Evolutionary conservation across 2,329 filamentous ascomycete genomes (phyloP).

Genomic region (Sarocladiaceae sp.): DNA sequence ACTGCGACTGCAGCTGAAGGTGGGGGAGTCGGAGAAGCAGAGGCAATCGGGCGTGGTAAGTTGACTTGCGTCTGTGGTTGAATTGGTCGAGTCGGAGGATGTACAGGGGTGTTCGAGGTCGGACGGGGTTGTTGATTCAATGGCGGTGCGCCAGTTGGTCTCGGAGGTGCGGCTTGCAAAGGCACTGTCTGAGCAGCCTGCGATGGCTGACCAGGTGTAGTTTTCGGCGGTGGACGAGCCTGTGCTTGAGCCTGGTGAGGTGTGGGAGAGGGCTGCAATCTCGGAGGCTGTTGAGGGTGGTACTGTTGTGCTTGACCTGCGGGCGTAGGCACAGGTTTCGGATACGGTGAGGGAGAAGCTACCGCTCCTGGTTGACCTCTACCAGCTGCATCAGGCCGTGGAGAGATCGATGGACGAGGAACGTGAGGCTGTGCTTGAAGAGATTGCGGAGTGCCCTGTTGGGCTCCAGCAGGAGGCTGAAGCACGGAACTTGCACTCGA

Average conservation of each 20-base stretch:
- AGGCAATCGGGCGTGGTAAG: slow-evolving; percentile 24
- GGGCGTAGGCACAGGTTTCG: slow-evolving; percentile 16
- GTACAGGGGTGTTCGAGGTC: slow-evolving; percentile 26
- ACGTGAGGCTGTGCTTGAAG: slow-evolving; percentile 23
- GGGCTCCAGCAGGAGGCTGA: slow-evolving; percentile 28
- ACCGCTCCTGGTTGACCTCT: slow-evolving; percentile 21
- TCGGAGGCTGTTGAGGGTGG: slow-evolving; percentile 14
- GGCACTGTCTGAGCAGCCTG: slow-evolving; percentile 27
- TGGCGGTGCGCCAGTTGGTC: slow-evolving; percentile 16
- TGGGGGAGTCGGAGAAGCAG: slow-evolving; percentile 22
- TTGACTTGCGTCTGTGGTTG: slow-evolving; percentile 21
- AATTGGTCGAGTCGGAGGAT: slow-evolving; percentile 26
- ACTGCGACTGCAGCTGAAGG: slow-evolving; percentile 17
- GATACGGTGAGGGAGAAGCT: slow-evolving; percentile 16
- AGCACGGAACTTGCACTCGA: slow-evolving; percentile 25
- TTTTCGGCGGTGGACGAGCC: slow-evolving; percentile 18
- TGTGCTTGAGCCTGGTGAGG: slow-evolving; percentile 17
- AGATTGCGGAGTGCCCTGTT: slow-evolving; percentile 20
- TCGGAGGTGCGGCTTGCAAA: slow-evolving; percentile 26
- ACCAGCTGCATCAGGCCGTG: slow-evolving; percentile 25
- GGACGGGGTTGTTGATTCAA: slow-evolving; percentile 20
- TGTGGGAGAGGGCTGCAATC: slow-evolving; percentile 14
- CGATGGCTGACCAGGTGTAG: slow-evolving; percentile 28
- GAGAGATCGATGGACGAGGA: slow-evolving; percentile 25
- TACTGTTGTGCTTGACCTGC: slow-evolving; percentile 14